A percentile compares a stretch with the other conserved stretches of the same genome.
Evolutionary conservation across 352 stramenopile species (phyloP).

Genomic region (Globisporangium apiculatum): DNA sequence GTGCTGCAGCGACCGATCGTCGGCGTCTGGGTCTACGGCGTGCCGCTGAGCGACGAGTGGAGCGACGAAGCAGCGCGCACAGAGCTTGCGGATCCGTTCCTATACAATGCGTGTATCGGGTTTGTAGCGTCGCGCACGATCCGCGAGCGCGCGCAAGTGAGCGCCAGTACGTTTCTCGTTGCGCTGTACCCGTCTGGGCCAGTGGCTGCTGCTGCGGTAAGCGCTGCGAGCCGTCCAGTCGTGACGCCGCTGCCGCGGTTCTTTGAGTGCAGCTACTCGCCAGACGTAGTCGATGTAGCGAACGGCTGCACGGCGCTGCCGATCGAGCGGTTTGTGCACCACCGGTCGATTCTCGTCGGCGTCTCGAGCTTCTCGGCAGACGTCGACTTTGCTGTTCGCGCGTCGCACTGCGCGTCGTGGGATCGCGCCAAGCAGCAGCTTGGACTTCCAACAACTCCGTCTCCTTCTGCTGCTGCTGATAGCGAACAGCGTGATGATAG

Average conservation of each 20-base stretch:
- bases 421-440: slow-evolving; percentile 25
- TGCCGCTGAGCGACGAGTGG: slow-evolving; percentile 50
- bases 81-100: slow-evolving; percentile 40
- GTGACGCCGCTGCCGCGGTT: slow-evolving; percentile 45
- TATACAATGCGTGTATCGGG: slow-evolving; percentile 51
- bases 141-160: slow-evolving; percentile 49
- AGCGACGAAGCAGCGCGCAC: slow-evolving; percentile 20
- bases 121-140: slow-evolving; percentile 46
- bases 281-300: background rate
- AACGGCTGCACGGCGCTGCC: slow-evolving; percentile 5
- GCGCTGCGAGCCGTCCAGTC: background rate
- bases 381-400: slow-evolving; percentile 35
- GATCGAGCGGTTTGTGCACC: slow-evolving; percentile 33
- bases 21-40: slow-evolving; percentile 66
- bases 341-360: slow-evolving; percentile 43
- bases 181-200: slow-evolving; percentile 35
- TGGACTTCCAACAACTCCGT: slow-evolving; percentile 2
- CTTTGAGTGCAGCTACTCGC: slow-evolving; percentile 52
- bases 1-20: slow-evolving; percentile 61
- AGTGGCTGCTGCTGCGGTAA: background rate
- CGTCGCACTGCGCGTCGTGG: slow-evolving; percentile 28
- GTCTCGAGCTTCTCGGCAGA: slow-evolving; percentile 44
- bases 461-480: too few species aligned
- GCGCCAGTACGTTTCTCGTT: slow-evolving; percentile 58
- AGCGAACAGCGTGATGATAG: too few species aligned